Percentiles rank a stretch among this genome's conserved stretches.
Evolutionary conservation across 176 grass and related monocot species (phyloP).

Genomic region (Aegilops bicornis): DNA sequence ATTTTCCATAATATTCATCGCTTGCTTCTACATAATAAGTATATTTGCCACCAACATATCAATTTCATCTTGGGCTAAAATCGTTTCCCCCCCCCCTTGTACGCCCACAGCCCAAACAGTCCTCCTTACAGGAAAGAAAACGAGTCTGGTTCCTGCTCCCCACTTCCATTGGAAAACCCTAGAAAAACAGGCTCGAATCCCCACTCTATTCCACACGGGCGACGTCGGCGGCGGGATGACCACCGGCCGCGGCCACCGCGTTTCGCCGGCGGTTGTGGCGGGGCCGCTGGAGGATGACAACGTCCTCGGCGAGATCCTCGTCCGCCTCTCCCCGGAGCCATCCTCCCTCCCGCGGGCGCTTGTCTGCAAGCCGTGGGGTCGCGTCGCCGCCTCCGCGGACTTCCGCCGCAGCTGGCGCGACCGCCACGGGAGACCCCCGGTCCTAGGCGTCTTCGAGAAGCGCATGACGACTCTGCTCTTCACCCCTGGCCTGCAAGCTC

Average conservation of each 20-base stretch:
- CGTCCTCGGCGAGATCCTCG: neutral
- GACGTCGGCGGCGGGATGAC: neutral
- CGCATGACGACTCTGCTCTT: neutral
- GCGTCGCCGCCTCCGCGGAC: neutral
- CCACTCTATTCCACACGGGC: neutral
- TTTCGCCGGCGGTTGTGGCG: neutral
- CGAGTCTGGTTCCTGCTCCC: neutral
- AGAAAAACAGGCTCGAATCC: neutral
- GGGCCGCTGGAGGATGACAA: neutral
- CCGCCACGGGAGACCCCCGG: neutral
- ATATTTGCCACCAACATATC: too few species aligned
- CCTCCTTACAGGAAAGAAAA: too few species aligned
- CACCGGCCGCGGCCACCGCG: neutral
- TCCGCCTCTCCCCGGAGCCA: neutral
- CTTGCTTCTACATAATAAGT: neutral
- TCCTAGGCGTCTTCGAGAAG: neutral
- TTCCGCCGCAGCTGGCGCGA: neutral
- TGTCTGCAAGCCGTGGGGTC: neutral
- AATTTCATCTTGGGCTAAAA: too few species aligned
- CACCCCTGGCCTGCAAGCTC: neutral
- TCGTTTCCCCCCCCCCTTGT: too few species aligned
- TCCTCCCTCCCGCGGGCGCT: neutral
- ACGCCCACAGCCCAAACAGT: too few species aligned
- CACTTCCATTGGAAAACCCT: neutral
- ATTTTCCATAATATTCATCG: neutral